A percentile compares a stretch with the other conserved stretches of the same genome.
Evolutionary conservation across 495 filamentous ascomycete genomes (phyloP).

Genomic region (Margaritispora aquatica): DNA sequence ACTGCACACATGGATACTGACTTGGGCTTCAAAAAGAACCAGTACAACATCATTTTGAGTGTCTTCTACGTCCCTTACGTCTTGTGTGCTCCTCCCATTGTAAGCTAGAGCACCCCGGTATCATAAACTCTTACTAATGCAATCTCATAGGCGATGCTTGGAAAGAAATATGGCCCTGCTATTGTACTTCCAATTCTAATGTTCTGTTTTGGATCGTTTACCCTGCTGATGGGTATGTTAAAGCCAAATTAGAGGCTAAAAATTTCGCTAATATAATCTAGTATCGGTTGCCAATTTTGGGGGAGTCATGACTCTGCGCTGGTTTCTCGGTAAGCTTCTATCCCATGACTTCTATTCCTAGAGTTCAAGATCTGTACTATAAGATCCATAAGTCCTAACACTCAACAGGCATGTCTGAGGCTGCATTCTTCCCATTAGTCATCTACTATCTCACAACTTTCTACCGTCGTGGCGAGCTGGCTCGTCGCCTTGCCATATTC

Average conservation of each 20-base stretch:
- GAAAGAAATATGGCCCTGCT: constrained; percentile 60
- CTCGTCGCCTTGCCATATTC: constrained; percentile 70
- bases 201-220: constrained; percentile 33
- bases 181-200: constrained; percentile 62
- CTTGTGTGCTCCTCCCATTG: constrained; percentile 38
- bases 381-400: too few species aligned
- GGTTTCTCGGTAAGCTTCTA: constrained; percentile 17
- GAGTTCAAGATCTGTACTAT: too few species aligned
- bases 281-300: constrained; percentile 50
- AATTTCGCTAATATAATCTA: not conserved
- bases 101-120: not conserved
- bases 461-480: constrained; percentile 74
- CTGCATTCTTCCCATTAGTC: constrained; percentile 69
- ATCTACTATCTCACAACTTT: constrained; percentile 54
- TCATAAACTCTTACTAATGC: constrained; percentile 17
- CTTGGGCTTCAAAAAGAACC: constrained; percentile 49
- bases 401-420: constrained; percentile 65
- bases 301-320: constrained; percentile 57
- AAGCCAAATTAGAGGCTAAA: too few species aligned
- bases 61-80: constrained; percentile 74
- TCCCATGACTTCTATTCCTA: too few species aligned
- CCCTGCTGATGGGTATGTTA: not conserved
- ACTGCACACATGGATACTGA: constrained; percentile 42
- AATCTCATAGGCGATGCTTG: constrained; percentile 56
- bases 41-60: constrained; percentile 66